Evolutionary conservation across 2,329 filamentous ascomycete genomes (phyloP), one percentile per base, ranked within the genome.

Genomic region (Epichloe gansuensis): DNA sequence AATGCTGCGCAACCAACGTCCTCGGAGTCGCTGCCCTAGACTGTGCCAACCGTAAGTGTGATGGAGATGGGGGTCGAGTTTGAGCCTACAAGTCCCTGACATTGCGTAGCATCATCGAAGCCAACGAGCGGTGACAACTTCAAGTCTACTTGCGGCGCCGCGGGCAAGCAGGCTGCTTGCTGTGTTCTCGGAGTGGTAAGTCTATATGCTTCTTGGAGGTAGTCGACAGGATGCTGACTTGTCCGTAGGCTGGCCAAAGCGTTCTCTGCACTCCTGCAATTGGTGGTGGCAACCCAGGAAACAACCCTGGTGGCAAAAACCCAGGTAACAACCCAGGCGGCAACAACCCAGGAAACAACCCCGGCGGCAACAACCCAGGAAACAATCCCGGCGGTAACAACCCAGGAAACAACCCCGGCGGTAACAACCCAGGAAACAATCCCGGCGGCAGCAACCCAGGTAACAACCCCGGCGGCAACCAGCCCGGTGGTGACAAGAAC

Each of bases 1-100:
- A 69, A 48, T 78, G 75, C 68, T 78, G 75, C 60, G 68, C 71
- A 5, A 71, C 70, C 48, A 68, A 77, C 55, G 65, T 77, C 35
- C 67, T 77, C 31, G 69, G 72, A 57, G 56, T 77, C 54, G 69
- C 69, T 21, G 69, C 72, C 60, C 63, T 78, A 42, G 62, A 76
- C 63, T 78, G 75, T 64, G 17, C 12, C 3, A 42, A 25, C 17
- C 56, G 57, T 58, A 51, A 51, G 57, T 42, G 17, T 28, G 2
- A 17, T 21, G 4, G 3, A 28, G 31, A 34, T 5, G 2, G 4
- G 15, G 17, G 17, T 37, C 12, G 12, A 43, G 4, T 31, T 4
- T 13, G 5, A 1, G 28, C 17, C 25, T 3, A 9, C 39, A 12
- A 39, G 13, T 21, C 44, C 35, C 44, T 46, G 23, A 46, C 50